A percentile compares a stretch with the other conserved stretches of the same genome.
phyloP scores from a whole-genome alignment of 805 yeast genomes.

The Wickerhamomyces sydowiorum region DNA sequence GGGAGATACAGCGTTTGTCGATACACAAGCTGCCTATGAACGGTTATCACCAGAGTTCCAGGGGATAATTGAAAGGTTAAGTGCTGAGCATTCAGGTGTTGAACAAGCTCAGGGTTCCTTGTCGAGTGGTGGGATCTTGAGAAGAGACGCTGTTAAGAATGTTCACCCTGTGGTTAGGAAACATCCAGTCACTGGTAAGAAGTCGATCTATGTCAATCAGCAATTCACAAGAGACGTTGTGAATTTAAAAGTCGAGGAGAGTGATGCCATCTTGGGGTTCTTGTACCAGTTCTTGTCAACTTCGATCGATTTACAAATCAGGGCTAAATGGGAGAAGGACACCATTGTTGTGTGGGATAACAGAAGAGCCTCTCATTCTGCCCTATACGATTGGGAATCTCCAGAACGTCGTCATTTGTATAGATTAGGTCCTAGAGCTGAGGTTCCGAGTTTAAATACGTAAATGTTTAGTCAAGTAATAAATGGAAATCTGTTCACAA shows the following conservation, averaged over 20 bases:
- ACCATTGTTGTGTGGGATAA: conserved; percentile 22
- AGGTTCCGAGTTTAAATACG: conserved; percentile 51
- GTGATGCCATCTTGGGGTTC: conserved; percentile 40
- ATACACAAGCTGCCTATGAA: conserved; percentile 49
- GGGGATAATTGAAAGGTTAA: conserved; percentile 37
- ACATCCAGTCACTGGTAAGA: conserved; percentile 63
- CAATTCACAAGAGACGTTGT: conserved; percentile 44
- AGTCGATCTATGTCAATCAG: conserved; percentile 49
- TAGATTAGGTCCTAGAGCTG: conserved; percentile 39
- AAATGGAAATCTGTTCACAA: too few species aligned
- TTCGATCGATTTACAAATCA: conserved; percentile 27
- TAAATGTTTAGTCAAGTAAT: not conserved
- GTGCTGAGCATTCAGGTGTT: conserved; percentile 35
- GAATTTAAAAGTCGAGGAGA: conserved; percentile 47
- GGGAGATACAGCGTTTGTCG: conserved; percentile 52
- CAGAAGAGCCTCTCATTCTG: conserved; percentile 39
- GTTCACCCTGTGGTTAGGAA: conserved; percentile 55
- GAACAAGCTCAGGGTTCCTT: conserved; percentile 40
- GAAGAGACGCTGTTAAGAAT: conserved; percentile 27
- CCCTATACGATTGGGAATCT: conserved; percentile 45
- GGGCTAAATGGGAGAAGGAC: conserved; percentile 16
- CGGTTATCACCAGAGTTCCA: conserved; percentile 45
- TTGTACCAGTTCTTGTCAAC: conserved; percentile 41
- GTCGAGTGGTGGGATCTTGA: conserved; percentile 42
- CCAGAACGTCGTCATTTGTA: conserved; percentile 33